Conservation (phyloP, 495 filamentous ascomycete species). For the Trichoderma parareesei region DNA sequence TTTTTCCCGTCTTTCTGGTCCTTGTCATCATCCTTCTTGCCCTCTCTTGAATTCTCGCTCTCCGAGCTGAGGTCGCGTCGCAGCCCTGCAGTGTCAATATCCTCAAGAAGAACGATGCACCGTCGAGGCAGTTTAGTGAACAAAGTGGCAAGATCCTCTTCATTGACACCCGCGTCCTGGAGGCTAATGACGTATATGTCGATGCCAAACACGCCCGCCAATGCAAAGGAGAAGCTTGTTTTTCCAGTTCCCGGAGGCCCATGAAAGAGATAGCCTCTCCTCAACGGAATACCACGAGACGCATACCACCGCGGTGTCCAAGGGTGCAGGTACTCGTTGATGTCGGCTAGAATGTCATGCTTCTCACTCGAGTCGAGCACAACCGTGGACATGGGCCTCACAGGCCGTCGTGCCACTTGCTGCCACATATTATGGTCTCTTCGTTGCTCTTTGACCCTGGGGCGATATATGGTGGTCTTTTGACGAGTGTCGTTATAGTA, state of each 20-base stretch:
- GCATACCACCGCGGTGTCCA: conserved; percentile 68
- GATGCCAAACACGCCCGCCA: conserved; percentile 61
- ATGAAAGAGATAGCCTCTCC: conserved; percentile 79
- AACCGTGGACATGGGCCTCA: conserved; percentile 74
- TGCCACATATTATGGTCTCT: conserved; percentile 46
- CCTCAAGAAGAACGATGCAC: conserved; percentile 63
- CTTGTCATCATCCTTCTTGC: not conserved
- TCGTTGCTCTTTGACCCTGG: conserved; percentile 25
- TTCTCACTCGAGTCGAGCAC: conserved; percentile 72
- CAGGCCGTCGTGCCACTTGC: conserved; percentile 58
- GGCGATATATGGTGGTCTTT: conserved; percentile 44
- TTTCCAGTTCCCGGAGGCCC: conserved; percentile 65
- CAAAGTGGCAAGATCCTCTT: conserved; percentile 58
- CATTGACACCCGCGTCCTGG: conserved; percentile 53
- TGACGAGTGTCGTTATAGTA: conserved; percentile 38
- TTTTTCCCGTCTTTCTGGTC: not conserved
- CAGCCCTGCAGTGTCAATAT: conserved; percentile 63
- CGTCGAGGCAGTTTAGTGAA: conserved; percentile 57
- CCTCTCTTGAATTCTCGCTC: not conserved
- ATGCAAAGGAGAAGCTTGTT: conserved; percentile 53
- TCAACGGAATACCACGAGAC: conserved; percentile 80
- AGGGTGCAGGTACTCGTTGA: conserved; percentile 81
- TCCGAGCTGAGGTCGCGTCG: conserved; percentile 33
- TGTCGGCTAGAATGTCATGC: conserved; percentile 61
- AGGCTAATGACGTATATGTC: conserved; percentile 60